Conservation (phyloP, 208 protist genomes). For the Zelonia costaricensis region DNA sequence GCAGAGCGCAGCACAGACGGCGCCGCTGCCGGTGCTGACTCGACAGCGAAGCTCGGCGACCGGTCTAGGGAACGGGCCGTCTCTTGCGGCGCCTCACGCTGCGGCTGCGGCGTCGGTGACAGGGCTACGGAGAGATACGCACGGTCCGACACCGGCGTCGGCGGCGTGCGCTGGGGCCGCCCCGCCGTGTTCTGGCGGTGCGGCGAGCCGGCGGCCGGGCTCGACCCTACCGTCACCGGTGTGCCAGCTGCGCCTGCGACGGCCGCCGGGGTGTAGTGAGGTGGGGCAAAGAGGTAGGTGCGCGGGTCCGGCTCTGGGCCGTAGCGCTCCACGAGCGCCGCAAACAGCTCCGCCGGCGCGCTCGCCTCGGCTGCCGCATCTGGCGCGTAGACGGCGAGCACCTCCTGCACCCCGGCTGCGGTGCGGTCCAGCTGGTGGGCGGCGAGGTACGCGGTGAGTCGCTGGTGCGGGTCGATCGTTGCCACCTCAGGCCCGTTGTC, state of each 20-base stretch:
- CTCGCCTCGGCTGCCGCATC: constrained; percentile 3
- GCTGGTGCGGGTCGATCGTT: constrained; percentile 46
- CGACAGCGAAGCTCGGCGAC: constrained; percentile 22
- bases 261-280: constrained; percentile 37
- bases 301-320: constrained; percentile 75
- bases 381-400: constrained; percentile 19
- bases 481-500: constrained; percentile 73
- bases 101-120: constrained; percentile 26
- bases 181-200: no score
- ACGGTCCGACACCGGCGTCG: constrained; percentile 15
- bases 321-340: constrained; percentile 38
- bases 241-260: no score
- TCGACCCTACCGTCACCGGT: neutral
- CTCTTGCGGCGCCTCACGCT: constrained; percentile 7
- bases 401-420: constrained; percentile 22
- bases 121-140: constrained; percentile 31
- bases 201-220: neutral
- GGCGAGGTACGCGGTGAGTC: constrained; percentile 60
- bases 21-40: no score
- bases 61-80: constrained; percentile 17
- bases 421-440: constrained; percentile 41
- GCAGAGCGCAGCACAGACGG: no score
- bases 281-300: constrained; percentile 64
- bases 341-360: constrained; percentile 35
- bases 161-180: constrained; percentile 21